These are phyloP conservation scores for Xerocomus brunneocitrinus DNA, from an alignment of 768 basidiomycete genomes.

Conservation along the genomic window DNA sequence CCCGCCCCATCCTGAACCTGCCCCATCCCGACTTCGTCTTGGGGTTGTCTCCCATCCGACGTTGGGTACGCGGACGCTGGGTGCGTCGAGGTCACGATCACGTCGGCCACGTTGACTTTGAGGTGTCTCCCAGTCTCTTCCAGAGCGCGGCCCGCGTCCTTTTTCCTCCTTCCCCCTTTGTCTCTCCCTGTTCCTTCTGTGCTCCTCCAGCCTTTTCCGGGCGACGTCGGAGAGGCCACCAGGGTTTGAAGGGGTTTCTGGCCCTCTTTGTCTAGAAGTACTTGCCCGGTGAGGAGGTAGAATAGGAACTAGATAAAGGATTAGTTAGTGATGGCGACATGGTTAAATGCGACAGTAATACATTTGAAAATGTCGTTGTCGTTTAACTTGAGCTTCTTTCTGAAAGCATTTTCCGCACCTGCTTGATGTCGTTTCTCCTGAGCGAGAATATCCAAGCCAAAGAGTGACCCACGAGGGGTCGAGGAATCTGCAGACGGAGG, in stretches of 20 bases:
- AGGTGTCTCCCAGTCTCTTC: too few species aligned
- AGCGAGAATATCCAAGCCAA: conserved; percentile 87
- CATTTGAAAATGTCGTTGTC: conserved; percentile 85
- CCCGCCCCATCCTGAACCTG: conserved; percentile 57
- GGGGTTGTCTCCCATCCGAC: conserved; percentile 95
- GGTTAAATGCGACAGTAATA: conserved; percentile 27
- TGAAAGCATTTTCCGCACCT: conserved; percentile 37
- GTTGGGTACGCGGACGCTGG: conserved; percentile 87
- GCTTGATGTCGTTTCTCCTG: conserved; percentile 77
- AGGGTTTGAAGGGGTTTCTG: conserved; percentile 92
- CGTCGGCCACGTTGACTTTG: conserved; percentile 31
- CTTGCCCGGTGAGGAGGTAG: conserved; percentile 26
- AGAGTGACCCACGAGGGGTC: conserved; percentile 71
- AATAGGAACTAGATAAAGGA: conserved; percentile 56
- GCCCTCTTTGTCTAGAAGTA: conserved; percentile 67
- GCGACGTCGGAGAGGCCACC: conserved; percentile 82
- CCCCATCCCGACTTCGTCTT: conserved; percentile 48
- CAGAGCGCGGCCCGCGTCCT: too few species aligned
- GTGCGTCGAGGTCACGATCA: conserved; percentile 51
- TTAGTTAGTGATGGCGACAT: neutral
- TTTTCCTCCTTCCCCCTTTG: too few species aligned
- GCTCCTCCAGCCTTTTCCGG: conserved; percentile 68
- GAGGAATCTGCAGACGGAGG: conserved; percentile 73
- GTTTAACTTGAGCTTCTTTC: conserved; percentile 62
- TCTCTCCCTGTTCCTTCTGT: conserved; percentile 61